These are phyloP conservation scores for Hyphopichia wangnamkhiaoensis DNA, from an alignment of 1,139 yeast genomes.

Conservation along the genomic window DNA sequence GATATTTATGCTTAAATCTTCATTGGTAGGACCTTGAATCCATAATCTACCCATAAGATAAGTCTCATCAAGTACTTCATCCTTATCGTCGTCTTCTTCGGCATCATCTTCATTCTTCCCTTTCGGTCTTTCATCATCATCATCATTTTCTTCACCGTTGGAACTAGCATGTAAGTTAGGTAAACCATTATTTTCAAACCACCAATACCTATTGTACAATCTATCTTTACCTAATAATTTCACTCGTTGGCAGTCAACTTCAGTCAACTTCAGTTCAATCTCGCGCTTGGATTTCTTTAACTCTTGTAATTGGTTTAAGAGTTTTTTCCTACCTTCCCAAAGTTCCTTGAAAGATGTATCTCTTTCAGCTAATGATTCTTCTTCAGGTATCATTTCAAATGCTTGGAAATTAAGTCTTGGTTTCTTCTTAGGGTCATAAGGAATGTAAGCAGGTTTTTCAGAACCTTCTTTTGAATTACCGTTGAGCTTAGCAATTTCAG, in stretches of 20 bases:
- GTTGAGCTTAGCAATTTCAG: not conserved
- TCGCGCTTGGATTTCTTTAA: slow-evolving; percentile 47
- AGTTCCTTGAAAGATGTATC: slow-evolving; percentile 49
- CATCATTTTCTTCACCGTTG: slow-evolving; percentile 39
- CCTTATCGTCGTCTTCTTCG: slow-evolving; percentile 40
- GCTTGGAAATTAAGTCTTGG: slow-evolving; percentile 32
- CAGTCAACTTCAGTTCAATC: slow-evolving; percentile 59
- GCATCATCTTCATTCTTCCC: slow-evolving; percentile 35
- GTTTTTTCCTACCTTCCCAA: slow-evolving; percentile 43
- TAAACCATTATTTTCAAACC: slow-evolving; percentile 88
- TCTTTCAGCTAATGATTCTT: slow-evolving; percentile 44
- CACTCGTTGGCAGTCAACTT: slow-evolving; percentile 77
- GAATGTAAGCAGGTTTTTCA: slow-evolving; percentile 11
- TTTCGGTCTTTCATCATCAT: slow-evolving; percentile 31
- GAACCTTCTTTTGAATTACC: slow-evolving; percentile 10
- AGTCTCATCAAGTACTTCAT: slow-evolving; percentile 53
- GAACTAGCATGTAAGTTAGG: slow-evolving; percentile 54
- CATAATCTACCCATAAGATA: slow-evolving; percentile 86
- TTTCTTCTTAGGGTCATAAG: slow-evolving; percentile 14
- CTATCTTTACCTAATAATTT: slow-evolving; percentile 81
- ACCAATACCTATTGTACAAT: slow-evolving; percentile 86
- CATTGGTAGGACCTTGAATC: slow-evolving; percentile 88
- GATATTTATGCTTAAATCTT: slow-evolving; percentile 47
- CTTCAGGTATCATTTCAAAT: slow-evolving; percentile 52
- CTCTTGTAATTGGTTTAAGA: slow-evolving; percentile 42